These are phyloP conservation scores for Byssothecium circinans DNA, from an alignment of 2,329 filamentous ascomycete species.

Conservation along the genomic window DNA sequence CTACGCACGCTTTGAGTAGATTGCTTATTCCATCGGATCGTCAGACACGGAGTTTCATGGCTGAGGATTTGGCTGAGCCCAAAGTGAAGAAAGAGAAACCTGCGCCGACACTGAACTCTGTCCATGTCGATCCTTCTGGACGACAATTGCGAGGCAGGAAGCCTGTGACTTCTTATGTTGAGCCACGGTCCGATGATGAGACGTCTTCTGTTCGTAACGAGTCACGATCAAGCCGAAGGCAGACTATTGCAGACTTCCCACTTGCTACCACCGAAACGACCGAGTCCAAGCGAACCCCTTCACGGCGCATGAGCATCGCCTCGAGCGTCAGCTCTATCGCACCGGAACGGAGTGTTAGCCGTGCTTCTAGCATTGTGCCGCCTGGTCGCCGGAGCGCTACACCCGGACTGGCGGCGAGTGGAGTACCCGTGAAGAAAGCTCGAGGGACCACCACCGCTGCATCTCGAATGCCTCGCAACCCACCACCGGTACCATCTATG, in stretches of 20 bases:
- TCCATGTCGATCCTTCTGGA: constrained; percentile 50
- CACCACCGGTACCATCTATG: constrained; percentile 47
- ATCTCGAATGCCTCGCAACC: constrained; percentile 37
- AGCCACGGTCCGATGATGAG: constrained; percentile 50
- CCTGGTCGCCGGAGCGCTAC: constrained; percentile 37
- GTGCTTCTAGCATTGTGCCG: constrained; percentile 46
- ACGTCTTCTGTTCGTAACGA: constrained; percentile 24
- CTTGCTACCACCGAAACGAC: constrained; percentile 25
- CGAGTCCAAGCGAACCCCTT: constrained; percentile 24
- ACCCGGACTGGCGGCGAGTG: constrained; percentile 29
- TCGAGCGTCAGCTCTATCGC: constrained; percentile 47
- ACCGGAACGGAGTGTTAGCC: constrained; percentile 34
- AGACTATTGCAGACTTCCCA: constrained; percentile 46
- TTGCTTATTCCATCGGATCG: constrained; percentile 76
- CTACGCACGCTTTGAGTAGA: constrained; percentile 80
- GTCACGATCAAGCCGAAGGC: constrained; percentile 34
- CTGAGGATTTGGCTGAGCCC: constrained; percentile 71
- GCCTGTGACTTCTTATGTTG: constrained; percentile 52
- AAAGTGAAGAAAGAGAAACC: constrained; percentile 60
- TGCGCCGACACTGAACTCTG: constrained; percentile 38
- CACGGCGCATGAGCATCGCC: constrained; percentile 49
- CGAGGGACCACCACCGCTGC: constrained; percentile 49
- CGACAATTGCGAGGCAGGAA: constrained; percentile 74
- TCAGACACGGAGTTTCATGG: constrained; percentile 72
- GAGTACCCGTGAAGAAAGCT: constrained; percentile 62